Evolutionary conservation across 2,329 filamentous ascomycete species (phyloP), one percentile per base, ranked within the genome.

Genomic region (Fusarium sacchari): DNA sequence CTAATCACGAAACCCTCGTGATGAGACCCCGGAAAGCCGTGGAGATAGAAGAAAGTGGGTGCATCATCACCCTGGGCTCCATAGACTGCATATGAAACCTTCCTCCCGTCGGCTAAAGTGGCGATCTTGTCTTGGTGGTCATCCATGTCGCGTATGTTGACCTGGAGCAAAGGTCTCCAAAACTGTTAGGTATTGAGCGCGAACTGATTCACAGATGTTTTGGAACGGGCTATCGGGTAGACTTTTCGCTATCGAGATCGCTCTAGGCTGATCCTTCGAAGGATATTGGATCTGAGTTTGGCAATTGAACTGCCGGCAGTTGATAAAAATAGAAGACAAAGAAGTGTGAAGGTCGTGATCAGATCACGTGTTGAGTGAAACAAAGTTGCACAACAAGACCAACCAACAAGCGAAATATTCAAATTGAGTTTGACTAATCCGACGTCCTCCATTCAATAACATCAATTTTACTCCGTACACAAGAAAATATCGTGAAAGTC

Each of bases 21-120:
- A 14, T 73, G 71, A 59, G 71, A 68, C 2, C 71, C 71, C 3
- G 71, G 71, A 7, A 68, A 73, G 1, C 71, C 71, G 14, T 73
- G 71, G 8, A 74, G 57, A 47, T 73, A 64, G 13, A 73, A 72
- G 3, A 30, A 11, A 4, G 71, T 74, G 1, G 67, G 67, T 20
- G 71, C 50, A 24, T 56, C 14, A 4, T 40, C 17, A 17, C 61
- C 43, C 28, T 74, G 62, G 1, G 22, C 13, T 30, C 71, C 71
- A 22, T 72, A 74, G 1, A 72, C 58, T 3, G 71, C 46, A n/a
- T 74, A 73, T 5, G 67, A 44, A 10, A 73, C 22, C 1, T 61
- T 58, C n/a, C 71, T 55, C 3, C 67, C 71, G 12, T 74, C 71
- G 5, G 62, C 55, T 22, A 73, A 39, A 5, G 55, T 68, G 28